Base-by-base conservation (phyloP, 164 flowering plant genomes). In the Tetrastigma voinierianum region DNA sequence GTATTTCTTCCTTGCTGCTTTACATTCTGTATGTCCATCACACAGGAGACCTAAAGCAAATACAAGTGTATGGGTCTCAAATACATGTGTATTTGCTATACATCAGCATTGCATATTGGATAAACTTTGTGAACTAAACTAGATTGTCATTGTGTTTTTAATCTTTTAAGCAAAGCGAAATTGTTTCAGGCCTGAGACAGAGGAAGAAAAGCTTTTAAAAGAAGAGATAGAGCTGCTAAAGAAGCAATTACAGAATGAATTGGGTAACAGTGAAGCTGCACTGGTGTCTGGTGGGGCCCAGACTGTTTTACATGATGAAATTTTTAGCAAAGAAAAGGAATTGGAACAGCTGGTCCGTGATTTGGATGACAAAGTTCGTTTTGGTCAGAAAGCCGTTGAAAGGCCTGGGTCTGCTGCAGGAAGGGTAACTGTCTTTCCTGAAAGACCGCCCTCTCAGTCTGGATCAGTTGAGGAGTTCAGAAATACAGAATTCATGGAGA, bases 371-470 rank as follows among this genome's bases (percentile, higher is more conserved):
- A 88, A 86, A 76, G 75, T 85, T 57, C 89, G 90, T 14, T 86
- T 85, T 73, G 82, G 84, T 49, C 85, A 74, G 74, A 89, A 83
- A 78, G 67, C 72, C 43, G 44, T 67, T 51, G 88, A 83, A 24
- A 82, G 95, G 79, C 87, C 90, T 40, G 86, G 87, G 64, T 89
- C 95, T 70, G 89, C 89, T 53, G 77, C 89, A 53, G 86, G 88
- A 23, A 79, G 90, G 75, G 65, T 52, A 58, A 63, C 64, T 69
- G 61, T 77, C 48, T 77, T 74, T 52, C 67, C 67, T 58, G 92
- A 87, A 19, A 82, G 90, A 73, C 82, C 87, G 56, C 86, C 86
- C 12, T 86, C 96, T 57, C 92, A 74, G 66, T 81, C 90, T 64
- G 86, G 90, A n/a, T 64, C 82, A 46, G 47, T 72, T 59, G 88